Base-by-base conservation (phyloP, 2,329 filamentous ascomycete species). In the Calonectria henricotiae region DNA sequence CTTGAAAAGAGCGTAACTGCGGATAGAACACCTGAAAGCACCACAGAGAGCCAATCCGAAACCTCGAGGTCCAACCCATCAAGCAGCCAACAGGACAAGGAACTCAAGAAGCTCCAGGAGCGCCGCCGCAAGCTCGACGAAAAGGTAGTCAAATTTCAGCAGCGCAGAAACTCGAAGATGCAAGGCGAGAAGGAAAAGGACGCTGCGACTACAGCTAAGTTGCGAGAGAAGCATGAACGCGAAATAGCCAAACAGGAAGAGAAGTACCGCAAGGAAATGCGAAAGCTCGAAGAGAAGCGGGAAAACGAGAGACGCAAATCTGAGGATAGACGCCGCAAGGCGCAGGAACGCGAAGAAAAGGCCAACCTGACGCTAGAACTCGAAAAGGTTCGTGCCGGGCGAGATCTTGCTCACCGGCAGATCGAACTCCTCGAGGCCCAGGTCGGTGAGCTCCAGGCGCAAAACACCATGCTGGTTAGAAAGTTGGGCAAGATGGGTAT, bases 171-270 rank as follows among this genome's bases (percentile, higher is more conserved):
- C 35, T 83, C 79, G 30, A 86, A 85, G 70, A 83, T 84, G 20
- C 80, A 82, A 12, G 88, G 88, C 39, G 85, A 85, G 69, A 81
- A 86, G 72, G 83, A 84, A 61, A 83, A 87, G 67, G 88, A 91
- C 54, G 84, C 83, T 61, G 80, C 83, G 1, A 84, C 85, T 1
- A 72, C 90, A 5, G 85, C 87, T 35, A 92, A 90, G 79, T 85
- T 90, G 8, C 86, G 88, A 35, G 89, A 92, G 77, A 91, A 89
- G 77, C 90, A 93, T 79, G 87, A 90, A 54, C 85, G 84, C 58
- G 90, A 92, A 73, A 79, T 91, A 0, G 88, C 89, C 49, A 93
- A 92, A 78, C 89, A 91, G 63, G 89, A 92, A 74, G 90, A 90
- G 39, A 92, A 91, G 74, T 91, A 91, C 75, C 86, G 88, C 72